Base-by-base conservation (phyloP, 352 stramenopile genomes). In the Pythium sp. region DNA sequence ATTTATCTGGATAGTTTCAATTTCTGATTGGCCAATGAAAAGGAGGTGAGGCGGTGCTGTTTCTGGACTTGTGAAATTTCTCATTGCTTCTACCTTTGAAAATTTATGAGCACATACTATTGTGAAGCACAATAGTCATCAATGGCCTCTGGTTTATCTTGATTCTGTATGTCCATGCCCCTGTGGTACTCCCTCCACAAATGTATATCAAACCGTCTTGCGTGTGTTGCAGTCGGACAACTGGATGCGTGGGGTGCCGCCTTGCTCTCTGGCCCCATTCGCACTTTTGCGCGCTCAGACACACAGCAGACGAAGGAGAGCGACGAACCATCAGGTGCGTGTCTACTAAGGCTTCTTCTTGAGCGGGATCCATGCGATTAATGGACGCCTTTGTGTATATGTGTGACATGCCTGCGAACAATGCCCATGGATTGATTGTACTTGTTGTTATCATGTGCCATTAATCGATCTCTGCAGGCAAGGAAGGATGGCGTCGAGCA, bases 401-500 rank as follows among this genome's bases (percentile, higher is more conserved):
- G 11, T 34, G 14, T 41, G 6, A 38, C 9, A 58, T 58, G 22
- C 32, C 24, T 58, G 53, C 30, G 26, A 34, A 20, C 18, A 57
- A 34, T 26, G 12, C 24, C 3, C 22, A 57, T 49, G 41, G 41
- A 49, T 49, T 49, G n/a, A 49, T 49, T 49, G 15, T 49, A 18
- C 1, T 43, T 49, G 41, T 15, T 47, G 41, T 47, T 49, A 15
- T 8, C 1, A 9, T 49, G 41, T 49, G 8, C 18, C 53, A 38
- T 30, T 58, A 14, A 36, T n/a, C 26, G 15, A 9, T 58, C 55
- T 59, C 26, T 32, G 54, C 54, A 59, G 54, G 20, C 24, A 32
- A 36, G 15, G 28, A 51, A 41, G 60, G 30, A 58, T 61, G 62
- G 32, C 15, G n/a, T 32, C 62, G 49, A 67, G n/a, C 49, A 28